Evolutionary conservation across 352 stramenopile species (phyloP), one percentile per base, ranked within the genome.

Genomic region (Pythium myriotylum): DNA sequence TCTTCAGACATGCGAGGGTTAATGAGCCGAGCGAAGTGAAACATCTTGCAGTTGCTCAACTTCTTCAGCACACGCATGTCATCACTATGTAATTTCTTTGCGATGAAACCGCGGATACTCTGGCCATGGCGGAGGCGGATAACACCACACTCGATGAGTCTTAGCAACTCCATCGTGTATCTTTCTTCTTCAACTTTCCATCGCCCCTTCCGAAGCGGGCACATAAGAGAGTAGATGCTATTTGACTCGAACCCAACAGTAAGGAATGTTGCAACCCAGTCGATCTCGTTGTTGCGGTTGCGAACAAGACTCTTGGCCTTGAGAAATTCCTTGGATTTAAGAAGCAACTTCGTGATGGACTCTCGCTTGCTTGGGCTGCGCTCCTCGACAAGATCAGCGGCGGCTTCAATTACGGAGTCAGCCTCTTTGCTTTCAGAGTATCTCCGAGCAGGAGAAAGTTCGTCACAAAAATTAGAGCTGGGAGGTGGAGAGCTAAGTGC

Each of bases 1-100:
- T 82, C 72, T n/a, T 84, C 62, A 49, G 78, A 60, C 41, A 89
- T 81, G 26, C 63, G 65, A n/a, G 79, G 80, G 56, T 80, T 87
- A 29, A 90, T 89, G 40, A 57, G 22, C 10, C 82, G 78, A 2
- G 77, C 74, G 67, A 92, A 91, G 65, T 84, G 77, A 46, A 89
- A 93, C 58, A 83, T 76, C 62, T 89, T 88, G 67, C 79, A 93
- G 54, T 91, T 93, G 74, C 74, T 89, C 7, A 93, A 64, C 65
- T 93, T 93, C 69, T 93, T 92, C 48, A 92, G 73, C 54, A 91
- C 84, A 17, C 84, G 84, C 84, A 92, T 91, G 61, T 91, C 81
- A 45, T 92, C 81, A 39, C 81, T 91, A 65, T 93, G 81, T 26
- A 91, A 66, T 54, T 88, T 90, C 53, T 90, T 80, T 29, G 81